Conservation (phyloP, 805 yeast species). For the Nakazawaea siamensis region DNA sequence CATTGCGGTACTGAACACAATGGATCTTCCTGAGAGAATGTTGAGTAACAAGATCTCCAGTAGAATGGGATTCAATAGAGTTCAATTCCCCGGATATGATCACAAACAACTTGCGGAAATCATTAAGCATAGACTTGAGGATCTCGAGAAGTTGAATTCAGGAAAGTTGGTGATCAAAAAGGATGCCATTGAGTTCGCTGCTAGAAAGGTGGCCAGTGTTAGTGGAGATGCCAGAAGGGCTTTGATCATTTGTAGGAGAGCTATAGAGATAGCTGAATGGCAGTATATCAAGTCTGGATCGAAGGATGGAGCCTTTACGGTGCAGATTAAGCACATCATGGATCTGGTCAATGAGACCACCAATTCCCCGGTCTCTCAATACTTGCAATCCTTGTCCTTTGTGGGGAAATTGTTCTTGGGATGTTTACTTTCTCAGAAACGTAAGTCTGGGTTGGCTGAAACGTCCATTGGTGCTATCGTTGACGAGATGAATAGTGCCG, state of each 20-base stretch:
- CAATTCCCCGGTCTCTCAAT: slow-evolving; percentile 59
- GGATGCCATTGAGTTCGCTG: slow-evolving; percentile 86
- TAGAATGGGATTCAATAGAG: slow-evolving; percentile 79
- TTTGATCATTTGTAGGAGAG: slow-evolving; percentile 76
- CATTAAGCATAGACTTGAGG: slow-evolving; percentile 60
- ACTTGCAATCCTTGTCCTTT: slow-evolving; percentile 52
- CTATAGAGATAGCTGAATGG: slow-evolving; percentile 78
- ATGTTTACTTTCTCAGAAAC: slow-evolving; percentile 53
- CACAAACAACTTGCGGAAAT: slow-evolving; percentile 70
- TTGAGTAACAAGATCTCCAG: slow-evolving; percentile 86
- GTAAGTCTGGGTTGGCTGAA: slow-evolving; percentile 66
- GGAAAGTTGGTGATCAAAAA: slow-evolving; percentile 37
- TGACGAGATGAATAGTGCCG: slow-evolving; percentile 52
- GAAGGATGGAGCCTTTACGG: slow-evolving; percentile 33
- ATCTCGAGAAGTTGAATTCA: slow-evolving; percentile 28
- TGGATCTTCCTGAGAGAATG: slow-evolving; percentile 91
- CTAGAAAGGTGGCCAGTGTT: slow-evolving; percentile 91
- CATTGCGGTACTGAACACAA: slow-evolving; percentile 91
- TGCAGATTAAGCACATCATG: slow-evolving; percentile 67
- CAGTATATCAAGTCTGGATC: slow-evolving; percentile 34
- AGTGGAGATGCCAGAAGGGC: slow-evolving; percentile 98
- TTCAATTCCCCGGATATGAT: slow-evolving; percentile 85
- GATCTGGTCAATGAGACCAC: slow-evolving; percentile 76
- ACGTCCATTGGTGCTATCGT: slow-evolving; percentile 66
- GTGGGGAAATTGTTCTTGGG: slow-evolving; percentile 66